Evolutionary conservation across 2,329 filamentous ascomycete species (phyloP).

Genomic region (Exophiala alcalophila): DNA sequence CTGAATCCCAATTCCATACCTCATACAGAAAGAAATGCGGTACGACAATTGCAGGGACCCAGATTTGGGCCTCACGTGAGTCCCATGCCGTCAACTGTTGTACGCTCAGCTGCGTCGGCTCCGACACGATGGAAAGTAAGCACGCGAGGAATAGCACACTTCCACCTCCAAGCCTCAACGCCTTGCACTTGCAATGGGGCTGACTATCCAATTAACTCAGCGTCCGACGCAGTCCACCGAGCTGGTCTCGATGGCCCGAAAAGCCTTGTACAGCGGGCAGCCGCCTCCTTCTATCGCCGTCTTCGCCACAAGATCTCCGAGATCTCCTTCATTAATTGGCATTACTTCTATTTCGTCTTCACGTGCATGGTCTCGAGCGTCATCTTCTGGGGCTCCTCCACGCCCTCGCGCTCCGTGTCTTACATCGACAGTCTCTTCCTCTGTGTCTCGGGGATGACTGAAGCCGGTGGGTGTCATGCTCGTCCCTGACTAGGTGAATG

Average conservation of each 20-base stretch:
- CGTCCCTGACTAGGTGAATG: too few relatives aligned
- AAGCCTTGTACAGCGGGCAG: not conserved
- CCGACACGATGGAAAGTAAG: conserved; percentile 5
- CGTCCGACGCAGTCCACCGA: not conserved
- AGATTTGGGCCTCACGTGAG: conserved; percentile 2
- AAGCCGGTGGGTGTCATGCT: conserved; percentile 37
- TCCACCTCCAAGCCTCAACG: not conserved
- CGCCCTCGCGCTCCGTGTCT: conserved; percentile 40
- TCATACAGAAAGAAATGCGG: too few relatives aligned
- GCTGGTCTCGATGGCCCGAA: not conserved
- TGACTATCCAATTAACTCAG: conserved; percentile 1
- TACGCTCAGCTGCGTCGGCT: not conserved
- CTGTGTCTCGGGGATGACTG: conserved; percentile 47
- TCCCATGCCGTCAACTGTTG: not conserved
- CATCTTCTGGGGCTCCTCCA: conserved; percentile 50
- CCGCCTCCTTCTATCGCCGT: not conserved
- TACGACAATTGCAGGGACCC: conserved; percentile 16
- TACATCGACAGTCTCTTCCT: conserved; percentile 50
- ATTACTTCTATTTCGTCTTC: conserved; percentile 45
- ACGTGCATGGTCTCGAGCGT: conserved; percentile 44
- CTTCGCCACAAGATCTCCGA: conserved; percentile 1
- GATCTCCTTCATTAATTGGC: conserved; percentile 42
- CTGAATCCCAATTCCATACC: too few relatives aligned
- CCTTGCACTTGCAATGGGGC: not conserved
- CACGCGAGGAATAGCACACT: too few relatives aligned